Percentiles rank a stretch among this genome's conserved stretches.
phyloP scores from a whole-genome alignment of 2,329 filamentous ascomycete species.

The Curvularia sp. region DNA sequence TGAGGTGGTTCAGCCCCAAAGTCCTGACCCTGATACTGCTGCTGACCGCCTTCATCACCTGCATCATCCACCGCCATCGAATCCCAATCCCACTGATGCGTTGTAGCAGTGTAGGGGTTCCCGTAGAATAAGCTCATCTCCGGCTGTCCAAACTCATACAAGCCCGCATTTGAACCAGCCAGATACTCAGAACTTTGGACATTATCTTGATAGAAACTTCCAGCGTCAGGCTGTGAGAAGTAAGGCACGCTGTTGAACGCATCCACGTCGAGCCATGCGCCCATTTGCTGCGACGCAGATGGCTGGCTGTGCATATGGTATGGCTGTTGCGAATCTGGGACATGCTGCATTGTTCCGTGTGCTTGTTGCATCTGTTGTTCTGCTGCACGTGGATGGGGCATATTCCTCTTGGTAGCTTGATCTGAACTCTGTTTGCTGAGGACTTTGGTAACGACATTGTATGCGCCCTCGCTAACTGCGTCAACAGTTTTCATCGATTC shows the following conservation, averaged over 20 bases:
- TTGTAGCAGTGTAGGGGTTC: conserved; percentile 21
- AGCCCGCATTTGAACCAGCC: neutral
- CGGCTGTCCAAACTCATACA: conserved; percentile 7
- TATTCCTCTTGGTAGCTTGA: neutral
- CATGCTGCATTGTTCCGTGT: neutral
- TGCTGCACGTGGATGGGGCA: neutral
- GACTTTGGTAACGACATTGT: conserved; percentile 24
- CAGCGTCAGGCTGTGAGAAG: conserved; percentile 2
- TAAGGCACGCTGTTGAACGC: neutral
- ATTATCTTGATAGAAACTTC: conserved; percentile 1
- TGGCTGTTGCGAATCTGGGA: neutral
- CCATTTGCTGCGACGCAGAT: conserved; percentile 1
- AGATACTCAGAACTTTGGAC: neutral
- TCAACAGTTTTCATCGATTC: conserved; percentile 36
- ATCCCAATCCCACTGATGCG: conserved; percentile 21
- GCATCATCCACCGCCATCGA: neutral
- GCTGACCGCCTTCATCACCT: neutral
- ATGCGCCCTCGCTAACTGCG: conserved; percentile 42
- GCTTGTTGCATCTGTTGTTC: neutral
- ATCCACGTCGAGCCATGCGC: neutral
- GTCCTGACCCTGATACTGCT: neutral
- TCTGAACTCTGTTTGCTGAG: conserved; percentile 13
- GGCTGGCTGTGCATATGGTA: neutral
- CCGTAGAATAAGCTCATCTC: conserved; percentile 17
- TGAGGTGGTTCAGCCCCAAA: neutral